Conservation (phyloP, 2,329 filamentous ascomycete genomes). For the Cadophora sp. region DNA sequence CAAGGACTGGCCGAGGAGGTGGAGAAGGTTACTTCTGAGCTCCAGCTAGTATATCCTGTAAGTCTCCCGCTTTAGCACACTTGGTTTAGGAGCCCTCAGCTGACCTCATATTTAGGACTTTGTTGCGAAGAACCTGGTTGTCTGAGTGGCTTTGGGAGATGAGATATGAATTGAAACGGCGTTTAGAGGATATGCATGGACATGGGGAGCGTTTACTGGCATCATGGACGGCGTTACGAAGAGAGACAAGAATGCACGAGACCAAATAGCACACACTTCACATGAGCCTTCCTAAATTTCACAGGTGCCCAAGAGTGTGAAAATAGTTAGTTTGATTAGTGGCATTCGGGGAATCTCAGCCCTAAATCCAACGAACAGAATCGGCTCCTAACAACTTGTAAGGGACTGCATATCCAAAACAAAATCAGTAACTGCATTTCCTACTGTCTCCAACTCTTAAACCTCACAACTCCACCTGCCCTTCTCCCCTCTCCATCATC, state of each 20-base stretch:
- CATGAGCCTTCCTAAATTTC: neutral
- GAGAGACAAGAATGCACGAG: conserved; percentile 29
- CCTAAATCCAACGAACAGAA: too few species aligned
- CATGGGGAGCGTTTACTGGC: conserved; percentile 29
- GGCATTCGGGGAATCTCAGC: neutral
- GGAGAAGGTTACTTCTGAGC: conserved; percentile 80
- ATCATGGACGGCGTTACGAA: conserved; percentile 38
- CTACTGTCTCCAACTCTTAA: neutral
- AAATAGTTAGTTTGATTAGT: neutral
- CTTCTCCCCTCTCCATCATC: neutral
- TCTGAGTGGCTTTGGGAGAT: conserved; percentile 38
- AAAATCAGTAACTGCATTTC: too few species aligned
- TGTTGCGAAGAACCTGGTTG: conserved; percentile 60
- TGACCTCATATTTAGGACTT: conserved; percentile 54
- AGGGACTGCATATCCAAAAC: too few species aligned
- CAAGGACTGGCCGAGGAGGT: conserved; percentile 87
- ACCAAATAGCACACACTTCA: conserved; percentile 10
- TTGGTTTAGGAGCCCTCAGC: neutral
- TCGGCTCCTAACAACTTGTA: too few species aligned
- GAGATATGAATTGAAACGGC: conserved; percentile 31
- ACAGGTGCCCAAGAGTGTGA: neutral
- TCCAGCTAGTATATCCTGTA: conserved; percentile 83
- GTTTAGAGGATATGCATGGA: conserved; percentile 37
- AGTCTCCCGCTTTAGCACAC: conserved; percentile 40
- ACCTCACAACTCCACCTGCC: conserved; percentile 3